phyloP scores from a whole-genome alignment of 208 protist genomes.

The Crithidia bombi region DNA sequence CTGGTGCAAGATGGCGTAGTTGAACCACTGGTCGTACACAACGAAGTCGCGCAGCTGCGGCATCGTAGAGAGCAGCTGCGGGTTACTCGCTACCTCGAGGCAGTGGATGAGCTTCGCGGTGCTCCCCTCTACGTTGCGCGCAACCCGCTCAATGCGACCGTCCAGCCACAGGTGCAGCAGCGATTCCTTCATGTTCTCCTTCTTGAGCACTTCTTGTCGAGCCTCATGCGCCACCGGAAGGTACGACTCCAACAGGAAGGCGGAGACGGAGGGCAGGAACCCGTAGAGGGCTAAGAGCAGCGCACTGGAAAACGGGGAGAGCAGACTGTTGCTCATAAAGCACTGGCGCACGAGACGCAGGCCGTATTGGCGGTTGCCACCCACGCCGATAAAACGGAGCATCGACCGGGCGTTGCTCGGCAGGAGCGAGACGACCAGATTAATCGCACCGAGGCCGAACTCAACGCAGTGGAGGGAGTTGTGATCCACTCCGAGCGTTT shows the following conservation, averaged over 20 bases:
- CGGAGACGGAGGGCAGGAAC: conserved; percentile 44
- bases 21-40: conserved; percentile 65
- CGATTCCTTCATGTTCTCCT: conserved; percentile 37
- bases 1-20: conserved; percentile 35
- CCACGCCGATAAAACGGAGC: conserved; percentile 58
- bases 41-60: conserved; percentile 66
- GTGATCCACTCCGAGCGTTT: conserved; percentile 48
- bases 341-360: conserved; percentile 41
- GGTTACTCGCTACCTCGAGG: conserved; percentile 34
- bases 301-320: conserved; percentile 58
- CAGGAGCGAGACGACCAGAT: conserved; percentile 53
- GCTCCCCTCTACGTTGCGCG: conserved; percentile 39
- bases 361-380: conserved; percentile 50
- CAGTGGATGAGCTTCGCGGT: conserved; percentile 39
- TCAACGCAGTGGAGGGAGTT: conserved; percentile 67
- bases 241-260: conserved; percentile 33
- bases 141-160: conserved; percentile 52
- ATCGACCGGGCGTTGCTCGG: conserved; percentile 38
- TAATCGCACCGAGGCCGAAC: conserved; percentile 50
- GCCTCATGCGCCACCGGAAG: conserved; percentile 40
- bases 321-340: conserved; percentile 61
- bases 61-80: conserved; percentile 50
- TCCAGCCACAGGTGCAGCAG: conserved; percentile 66
- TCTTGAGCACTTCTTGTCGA: conserved; percentile 25
- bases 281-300: conserved; percentile 51